Evolutionary conservation across 805 yeast genomes (phyloP).

Genomic region (Candida suzukii): DNA sequence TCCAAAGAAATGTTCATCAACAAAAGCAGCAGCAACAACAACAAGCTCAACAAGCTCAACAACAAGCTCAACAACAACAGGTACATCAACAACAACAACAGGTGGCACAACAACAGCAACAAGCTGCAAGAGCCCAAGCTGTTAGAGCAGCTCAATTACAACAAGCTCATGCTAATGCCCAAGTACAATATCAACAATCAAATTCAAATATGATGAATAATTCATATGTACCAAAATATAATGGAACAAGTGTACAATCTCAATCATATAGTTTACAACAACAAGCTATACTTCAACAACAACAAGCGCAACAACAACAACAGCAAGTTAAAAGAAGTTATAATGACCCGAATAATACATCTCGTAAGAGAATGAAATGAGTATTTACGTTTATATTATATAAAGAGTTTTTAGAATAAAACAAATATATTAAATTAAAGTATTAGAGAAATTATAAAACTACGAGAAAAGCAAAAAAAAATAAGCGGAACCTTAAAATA

Average conservation of each 20-base stretch:
- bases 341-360: not conserved
- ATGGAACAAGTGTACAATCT: not conserved
- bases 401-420: too few relatives aligned
- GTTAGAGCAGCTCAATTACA: not conserved
- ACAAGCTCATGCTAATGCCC: not conserved
- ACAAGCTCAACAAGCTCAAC: not conserved
- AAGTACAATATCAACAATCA: not conserved
- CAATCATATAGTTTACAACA: not conserved
- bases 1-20: conserved; percentile 18
- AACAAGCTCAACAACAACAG: not conserved
- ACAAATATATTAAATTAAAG: too few relatives aligned
- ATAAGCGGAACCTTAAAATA: too few relatives aligned
- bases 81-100: conserved; percentile 1
- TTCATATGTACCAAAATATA: not conserved
- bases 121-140: not conserved
- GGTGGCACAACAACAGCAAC: not conserved
- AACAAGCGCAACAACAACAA: not conserved
- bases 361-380: conserved; percentile 3
- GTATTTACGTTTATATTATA: too few relatives aligned
- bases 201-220: not conserved
- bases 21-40: not conserved
- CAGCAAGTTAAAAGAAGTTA: not conserved
- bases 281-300: not conserved
- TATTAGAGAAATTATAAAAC: too few relatives aligned
- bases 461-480: not conserved